Conservation (phyloP, 768 basidiomycete genomes). For the Chiua virens region DNA sequence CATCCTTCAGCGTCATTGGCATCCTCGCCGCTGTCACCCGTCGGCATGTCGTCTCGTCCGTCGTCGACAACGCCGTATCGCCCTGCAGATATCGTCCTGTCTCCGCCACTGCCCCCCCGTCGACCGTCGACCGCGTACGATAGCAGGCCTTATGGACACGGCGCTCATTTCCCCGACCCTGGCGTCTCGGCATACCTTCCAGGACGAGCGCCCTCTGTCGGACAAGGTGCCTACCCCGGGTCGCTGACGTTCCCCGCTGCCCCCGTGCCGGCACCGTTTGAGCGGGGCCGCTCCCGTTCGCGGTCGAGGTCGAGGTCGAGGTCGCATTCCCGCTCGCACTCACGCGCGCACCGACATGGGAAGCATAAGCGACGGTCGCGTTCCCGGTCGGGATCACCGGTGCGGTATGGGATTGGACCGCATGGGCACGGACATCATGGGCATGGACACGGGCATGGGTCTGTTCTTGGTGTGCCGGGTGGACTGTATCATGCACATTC, state of each 20-base stretch:
- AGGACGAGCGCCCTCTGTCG: background rate
- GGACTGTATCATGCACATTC: background rate
- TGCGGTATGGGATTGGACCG: no score
- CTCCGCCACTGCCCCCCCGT: background rate
- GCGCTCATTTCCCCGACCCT: background rate
- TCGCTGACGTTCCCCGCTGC: no score
- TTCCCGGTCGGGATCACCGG: constrained; percentile 18
- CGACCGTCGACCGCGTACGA: background rate
- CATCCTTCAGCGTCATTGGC: background rate
- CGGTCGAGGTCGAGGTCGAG: background rate
- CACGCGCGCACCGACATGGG: background rate
- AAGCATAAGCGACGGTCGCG: background rate
- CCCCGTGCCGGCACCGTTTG: background rate
- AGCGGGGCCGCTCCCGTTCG: no score
- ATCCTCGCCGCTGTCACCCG: background rate
- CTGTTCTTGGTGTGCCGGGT: background rate
- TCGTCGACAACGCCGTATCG: background rate
- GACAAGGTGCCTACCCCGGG: background rate
- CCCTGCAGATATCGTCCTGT: background rate
- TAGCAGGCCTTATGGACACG: background rate
- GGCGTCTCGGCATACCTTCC: background rate
- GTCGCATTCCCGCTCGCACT: background rate
- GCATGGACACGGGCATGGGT: background rate
- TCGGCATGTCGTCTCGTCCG: no score
- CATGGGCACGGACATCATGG: background rate